A percentile compares a stretch with the other conserved stretches of the same genome.
Conservation (phyloP, 352 stramenopile genomes). For the Achlya hypogyna region DNA sequence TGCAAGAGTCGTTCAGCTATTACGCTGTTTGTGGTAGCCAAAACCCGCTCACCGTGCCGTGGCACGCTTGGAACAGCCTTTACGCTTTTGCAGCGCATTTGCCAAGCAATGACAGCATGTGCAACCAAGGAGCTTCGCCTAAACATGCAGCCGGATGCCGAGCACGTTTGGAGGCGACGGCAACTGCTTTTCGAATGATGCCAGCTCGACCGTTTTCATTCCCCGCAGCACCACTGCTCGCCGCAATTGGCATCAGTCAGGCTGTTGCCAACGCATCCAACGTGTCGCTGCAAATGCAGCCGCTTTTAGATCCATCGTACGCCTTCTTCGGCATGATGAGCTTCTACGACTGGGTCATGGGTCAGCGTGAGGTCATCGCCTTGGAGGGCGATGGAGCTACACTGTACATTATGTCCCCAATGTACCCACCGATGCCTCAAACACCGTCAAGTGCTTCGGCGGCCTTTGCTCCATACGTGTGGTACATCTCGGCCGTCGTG, state of each 20-base stretch:
- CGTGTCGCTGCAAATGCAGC: not conserved
- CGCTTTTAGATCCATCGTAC: not conserved
- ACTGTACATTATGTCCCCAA: not conserved
- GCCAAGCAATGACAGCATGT: no score
- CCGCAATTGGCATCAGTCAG: not conserved
- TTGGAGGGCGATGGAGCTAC: constrained; percentile 1
- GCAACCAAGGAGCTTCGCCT: no score
- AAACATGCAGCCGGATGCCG: not conserved
- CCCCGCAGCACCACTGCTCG: not conserved
- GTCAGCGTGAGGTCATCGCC: constrained; percentile 1
- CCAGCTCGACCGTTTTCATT: not conserved
- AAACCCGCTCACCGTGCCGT: not conserved
- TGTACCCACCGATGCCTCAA: not conserved
- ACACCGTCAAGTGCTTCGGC: not conserved
- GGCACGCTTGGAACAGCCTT: not conserved
- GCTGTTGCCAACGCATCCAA: not conserved
- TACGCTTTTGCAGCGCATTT: not conserved
- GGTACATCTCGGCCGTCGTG: not conserved
- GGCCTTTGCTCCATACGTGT: not conserved
- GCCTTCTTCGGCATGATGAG: constrained; percentile 9
- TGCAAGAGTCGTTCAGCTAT: constrained; percentile 3
- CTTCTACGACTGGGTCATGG: constrained; percentile 10
- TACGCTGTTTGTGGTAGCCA: not conserved
- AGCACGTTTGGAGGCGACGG: not conserved
- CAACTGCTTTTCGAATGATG: not conserved